Percentiles rank a stretch among this genome's conserved stretches.
phyloP scores from a whole-genome alignment of 2,329 filamentous ascomycete species.

The Akanthomyces dipterigenus region DNA sequence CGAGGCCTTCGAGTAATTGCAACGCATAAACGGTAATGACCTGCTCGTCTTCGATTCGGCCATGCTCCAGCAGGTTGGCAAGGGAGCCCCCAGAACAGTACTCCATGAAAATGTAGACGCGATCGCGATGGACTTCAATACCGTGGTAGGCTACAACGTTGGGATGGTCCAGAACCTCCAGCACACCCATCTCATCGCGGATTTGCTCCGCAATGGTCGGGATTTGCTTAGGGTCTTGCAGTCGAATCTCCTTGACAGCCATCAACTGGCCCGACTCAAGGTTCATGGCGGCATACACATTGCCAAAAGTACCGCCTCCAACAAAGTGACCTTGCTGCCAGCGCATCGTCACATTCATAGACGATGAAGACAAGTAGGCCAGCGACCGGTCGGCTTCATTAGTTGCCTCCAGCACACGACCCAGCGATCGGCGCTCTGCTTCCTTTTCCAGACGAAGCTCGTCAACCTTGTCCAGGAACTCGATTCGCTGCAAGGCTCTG shows the following conservation, averaged over 20 bases:
- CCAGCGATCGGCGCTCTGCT: constrained; percentile 78
- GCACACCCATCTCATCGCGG: constrained; percentile 91
- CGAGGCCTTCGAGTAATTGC: constrained; percentile 88
- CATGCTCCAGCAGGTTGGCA: constrained; percentile 84
- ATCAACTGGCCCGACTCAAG: constrained; percentile 92
- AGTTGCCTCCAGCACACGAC: constrained; percentile 84
- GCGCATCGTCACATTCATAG: constrained; percentile 88
- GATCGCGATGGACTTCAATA: constrained; percentile 95
- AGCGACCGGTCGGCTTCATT: constrained; percentile 95
- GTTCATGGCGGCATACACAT: constrained; percentile 96
- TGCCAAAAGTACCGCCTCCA: constrained; percentile 93
- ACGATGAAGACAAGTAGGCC: constrained; percentile 86
- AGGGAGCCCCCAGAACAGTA: constrained; percentile 95
- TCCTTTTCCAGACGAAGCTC: constrained; percentile 71
- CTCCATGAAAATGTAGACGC: constrained; percentile 99
- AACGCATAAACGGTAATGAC: constrained; percentile 95
- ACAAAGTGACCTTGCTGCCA: constrained; percentile 99
- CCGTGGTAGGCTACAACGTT: constrained; percentile 98
- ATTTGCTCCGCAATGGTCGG: constrained; percentile 92
- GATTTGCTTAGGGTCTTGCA: constrained; percentile 94
- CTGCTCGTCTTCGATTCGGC: constrained; percentile 94
- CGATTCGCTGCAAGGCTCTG: constrained; percentile 68
- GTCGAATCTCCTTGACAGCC: constrained; percentile 96
- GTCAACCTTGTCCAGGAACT: constrained; percentile 70
- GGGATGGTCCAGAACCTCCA: constrained; percentile 92